Evolutionary conservation across 2,329 filamentous ascomycete species (phyloP).

Genomic region (Fusarium falciforme): DNA sequence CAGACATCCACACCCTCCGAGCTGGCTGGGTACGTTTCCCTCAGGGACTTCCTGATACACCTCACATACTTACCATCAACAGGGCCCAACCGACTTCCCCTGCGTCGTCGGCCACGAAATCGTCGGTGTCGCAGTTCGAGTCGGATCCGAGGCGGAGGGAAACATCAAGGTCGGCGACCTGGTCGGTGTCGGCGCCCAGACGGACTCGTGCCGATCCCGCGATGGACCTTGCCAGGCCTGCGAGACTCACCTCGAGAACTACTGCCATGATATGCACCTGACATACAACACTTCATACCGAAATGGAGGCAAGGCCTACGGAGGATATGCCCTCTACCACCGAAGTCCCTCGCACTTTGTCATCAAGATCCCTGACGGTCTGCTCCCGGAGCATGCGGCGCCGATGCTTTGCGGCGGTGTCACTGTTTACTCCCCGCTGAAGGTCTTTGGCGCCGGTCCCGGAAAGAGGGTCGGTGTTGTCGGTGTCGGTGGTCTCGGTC

Average conservation of each 20-base stretch:
- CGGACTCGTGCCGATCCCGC: slow-evolving; percentile 73
- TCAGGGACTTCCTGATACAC: neutral
- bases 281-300: slow-evolving; percentile 70
- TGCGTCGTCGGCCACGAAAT: slow-evolving; percentile 75
- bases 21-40: slow-evolving; percentile 60
- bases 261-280: slow-evolving; percentile 69
- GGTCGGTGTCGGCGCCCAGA: slow-evolving; percentile 77
- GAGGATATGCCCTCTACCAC: slow-evolving; percentile 62
- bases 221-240: slow-evolving; percentile 58
- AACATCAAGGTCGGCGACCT: slow-evolving; percentile 70
- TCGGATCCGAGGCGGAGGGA: slow-evolving; percentile 60
- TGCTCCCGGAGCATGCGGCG: slow-evolving; percentile 71
- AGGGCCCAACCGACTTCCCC: slow-evolving; percentile 45
- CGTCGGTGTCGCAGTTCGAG: slow-evolving; percentile 65
- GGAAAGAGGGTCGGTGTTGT: slow-evolving; percentile 75
- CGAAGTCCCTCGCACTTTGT: slow-evolving; percentile 50
- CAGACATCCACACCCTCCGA: slow-evolving; percentile 68
- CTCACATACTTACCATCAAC: neutral
- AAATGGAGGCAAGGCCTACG: slow-evolving; percentile 72
- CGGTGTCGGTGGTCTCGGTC: slow-evolving; percentile 74
- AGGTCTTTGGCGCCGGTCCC: slow-evolving; percentile 55
- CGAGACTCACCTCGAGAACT: slow-evolving; percentile 74
- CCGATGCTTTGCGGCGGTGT: slow-evolving; percentile 87
- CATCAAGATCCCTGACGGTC: slow-evolving; percentile 77
- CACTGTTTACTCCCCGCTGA: slow-evolving; percentile 80